These are phyloP conservation scores for Trametes versicolor DNA, from an alignment of 1,284 basidiomycete genomes.

Conservation along the genomic window DNA sequence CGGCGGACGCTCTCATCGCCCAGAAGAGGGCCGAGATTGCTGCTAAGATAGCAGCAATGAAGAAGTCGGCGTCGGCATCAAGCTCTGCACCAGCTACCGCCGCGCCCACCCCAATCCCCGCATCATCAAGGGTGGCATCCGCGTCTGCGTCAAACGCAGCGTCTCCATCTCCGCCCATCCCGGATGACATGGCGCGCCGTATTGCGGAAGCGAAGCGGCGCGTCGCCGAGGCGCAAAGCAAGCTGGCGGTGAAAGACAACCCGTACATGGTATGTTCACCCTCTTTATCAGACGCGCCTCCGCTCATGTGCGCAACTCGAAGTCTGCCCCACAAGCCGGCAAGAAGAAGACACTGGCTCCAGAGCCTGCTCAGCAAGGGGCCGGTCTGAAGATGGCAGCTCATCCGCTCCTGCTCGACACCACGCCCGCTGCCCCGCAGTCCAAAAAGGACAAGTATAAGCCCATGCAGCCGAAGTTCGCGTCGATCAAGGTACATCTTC, in stretches of 20 bases:
- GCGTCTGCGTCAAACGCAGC: conserved; percentile 43
- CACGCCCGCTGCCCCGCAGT: conserved; percentile 63
- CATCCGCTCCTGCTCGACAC: conserved; percentile 87
- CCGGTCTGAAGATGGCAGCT: conserved; percentile 88
- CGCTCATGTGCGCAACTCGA: not conserved
- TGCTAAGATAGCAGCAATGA: conserved; percentile 85
- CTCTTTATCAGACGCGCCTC: not conserved
- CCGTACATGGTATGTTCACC: conserved; percentile 77
- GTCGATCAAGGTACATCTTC: conserved; percentile 76
- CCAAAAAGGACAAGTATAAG: conserved; percentile 91
- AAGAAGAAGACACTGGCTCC: conserved; percentile 57
- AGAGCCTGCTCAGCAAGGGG: conserved; percentile 77
- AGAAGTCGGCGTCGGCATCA: conserved; percentile 51
- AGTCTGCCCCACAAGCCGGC: conserved; percentile 62
- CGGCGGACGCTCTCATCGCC: conserved; percentile 71
- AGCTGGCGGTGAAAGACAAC: conserved; percentile 78
- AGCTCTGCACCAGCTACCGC: conserved; percentile 38
- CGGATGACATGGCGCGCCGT: conserved; percentile 72
- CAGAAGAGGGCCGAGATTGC: conserved; percentile 87
- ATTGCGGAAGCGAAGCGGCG: conserved; percentile 84
- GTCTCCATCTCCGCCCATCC: conserved; percentile 53
- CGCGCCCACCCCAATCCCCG: conserved; percentile 45
- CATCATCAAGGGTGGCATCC: conserved; percentile 38
- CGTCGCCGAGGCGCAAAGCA: conserved; percentile 81
- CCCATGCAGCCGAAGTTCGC: conserved; percentile 98